A percentile compares a stretch with the other conserved stretches of the same genome.
Evolutionary conservation across 202 grass and related monocot species (phyloP).

Genomic region (Setaria italica): DNA sequence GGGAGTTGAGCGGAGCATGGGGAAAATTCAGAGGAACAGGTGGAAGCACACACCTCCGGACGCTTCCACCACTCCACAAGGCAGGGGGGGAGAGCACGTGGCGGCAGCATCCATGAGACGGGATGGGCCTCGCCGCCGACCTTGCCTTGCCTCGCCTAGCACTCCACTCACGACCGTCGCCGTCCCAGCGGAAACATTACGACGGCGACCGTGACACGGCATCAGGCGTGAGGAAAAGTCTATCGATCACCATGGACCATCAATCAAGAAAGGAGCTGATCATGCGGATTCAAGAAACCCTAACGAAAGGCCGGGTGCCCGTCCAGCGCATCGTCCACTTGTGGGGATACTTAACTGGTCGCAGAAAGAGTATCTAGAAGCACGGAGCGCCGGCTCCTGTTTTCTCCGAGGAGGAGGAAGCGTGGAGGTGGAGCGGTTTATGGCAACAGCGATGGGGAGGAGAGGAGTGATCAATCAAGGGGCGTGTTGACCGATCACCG

Average conservation of each 20-base stretch:
- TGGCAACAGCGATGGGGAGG: not conserved
- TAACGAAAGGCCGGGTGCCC: not conserved
- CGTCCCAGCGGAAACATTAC: slow-evolving; percentile 1
- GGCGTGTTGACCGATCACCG: slow-evolving; percentile 2
- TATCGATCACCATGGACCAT: not conserved
- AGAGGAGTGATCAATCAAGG: too few species aligned
- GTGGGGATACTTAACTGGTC: not conserved
- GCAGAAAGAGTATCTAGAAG: not conserved
- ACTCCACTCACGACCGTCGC: not conserved
- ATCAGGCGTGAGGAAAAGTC: not conserved
- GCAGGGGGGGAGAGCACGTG: slow-evolving; percentile 6
- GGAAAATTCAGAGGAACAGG: not conserved
- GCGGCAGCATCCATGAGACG: too few species aligned
- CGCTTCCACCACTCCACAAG: not conserved
- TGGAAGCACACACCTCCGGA: not conserved
- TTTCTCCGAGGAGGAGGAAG: not conserved
- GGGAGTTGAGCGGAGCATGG: not conserved
- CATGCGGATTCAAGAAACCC: not conserved
- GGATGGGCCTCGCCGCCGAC: too few species aligned
- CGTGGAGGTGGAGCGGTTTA: not conserved
- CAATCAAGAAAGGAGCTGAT: not conserved
- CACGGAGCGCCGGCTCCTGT: not conserved
- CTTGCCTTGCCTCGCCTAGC: too few species aligned
- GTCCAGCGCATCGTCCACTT: slow-evolving; percentile 23
- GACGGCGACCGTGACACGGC: not conserved